Percentiles rank a stretch among this genome's conserved stretches.
These are phyloP conservation scores for Pulveroboletus ravenelii DNA, from an alignment of 768 basidiomycete genomes.

Conservation along the genomic window DNA sequence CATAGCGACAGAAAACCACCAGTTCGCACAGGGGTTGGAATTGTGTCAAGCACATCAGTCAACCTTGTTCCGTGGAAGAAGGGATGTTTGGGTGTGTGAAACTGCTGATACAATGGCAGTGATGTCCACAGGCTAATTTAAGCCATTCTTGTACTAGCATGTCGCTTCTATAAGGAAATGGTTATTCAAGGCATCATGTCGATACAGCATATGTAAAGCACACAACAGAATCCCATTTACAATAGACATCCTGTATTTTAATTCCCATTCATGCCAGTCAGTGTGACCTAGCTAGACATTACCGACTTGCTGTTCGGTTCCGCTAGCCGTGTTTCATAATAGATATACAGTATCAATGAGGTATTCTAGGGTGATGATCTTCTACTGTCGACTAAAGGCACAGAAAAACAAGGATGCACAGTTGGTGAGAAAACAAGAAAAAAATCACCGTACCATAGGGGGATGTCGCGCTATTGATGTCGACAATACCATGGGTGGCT, in stretches of 20 bases:
- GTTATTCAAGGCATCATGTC: constrained; percentile 21
- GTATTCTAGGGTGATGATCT: too few species aligned
- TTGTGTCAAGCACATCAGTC: constrained; percentile 13
- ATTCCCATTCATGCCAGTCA: neutral
- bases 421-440: constrained; percentile 6
- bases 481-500: neutral
- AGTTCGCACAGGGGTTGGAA: constrained; percentile 18
- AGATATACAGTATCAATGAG: too few species aligned
- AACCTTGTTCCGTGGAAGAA: constrained; percentile 12
- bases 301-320: neutral
- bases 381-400: too few species aligned
- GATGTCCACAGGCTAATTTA: constrained; percentile 1
- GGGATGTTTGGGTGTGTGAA: constrained; percentile 15
- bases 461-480: neutral
- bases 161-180: constrained; percentile 2
- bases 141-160: constrained; percentile 1
- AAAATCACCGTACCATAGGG: constrained; percentile 8
- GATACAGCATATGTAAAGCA: constrained; percentile 25
- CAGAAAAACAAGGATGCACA: too few species aligned
- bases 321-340: too few species aligned
- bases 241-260: constrained; percentile 21
- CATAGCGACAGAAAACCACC: constrained; percentile 1
- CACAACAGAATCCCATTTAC: constrained; percentile 16
- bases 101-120: constrained; percentile 23
- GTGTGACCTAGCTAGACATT: constrained; percentile 2